These are phyloP conservation scores for cucumber (Cucumis sativus) DNA, from an alignment of 306 rosid genomes.

Conservation along the genomic window Cucumber_9930_V3 NC_026659.2:27722501-27723000, in stretches of 20 bases:
- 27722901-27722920: conserved; percentile 13
- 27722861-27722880: conserved; percentile 95
- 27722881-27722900: conserved; percentile 97
- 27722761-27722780: conserved; percentile 99
- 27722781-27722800: conserved; percentile 94
- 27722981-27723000: not conserved
- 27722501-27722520: conserved; percentile 50
- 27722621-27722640: conserved; percentile 85
- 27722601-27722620: conserved; percentile 95
- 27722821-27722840: conserved; percentile 99
- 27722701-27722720: conserved; percentile 80
- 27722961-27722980: not conserved
- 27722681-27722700: conserved; percentile 68
- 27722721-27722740: conserved; percentile 89
- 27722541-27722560: not conserved
- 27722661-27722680: conserved; percentile 54
- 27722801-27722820: conserved; percentile 99
- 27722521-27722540: conserved; percentile 8
- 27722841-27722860: conserved; percentile 98
- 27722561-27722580: conserved; percentile 12
- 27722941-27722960: no score
- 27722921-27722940: not conserved
- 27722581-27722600: conserved; percentile 84
- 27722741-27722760: conserved; percentile 96
- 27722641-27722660: conserved; percentile 84